Evolutionary conservation across 345 rosid species (phyloP), one percentile per base, ranked within the genome.

Genomic region (Populus tremula): DNA sequence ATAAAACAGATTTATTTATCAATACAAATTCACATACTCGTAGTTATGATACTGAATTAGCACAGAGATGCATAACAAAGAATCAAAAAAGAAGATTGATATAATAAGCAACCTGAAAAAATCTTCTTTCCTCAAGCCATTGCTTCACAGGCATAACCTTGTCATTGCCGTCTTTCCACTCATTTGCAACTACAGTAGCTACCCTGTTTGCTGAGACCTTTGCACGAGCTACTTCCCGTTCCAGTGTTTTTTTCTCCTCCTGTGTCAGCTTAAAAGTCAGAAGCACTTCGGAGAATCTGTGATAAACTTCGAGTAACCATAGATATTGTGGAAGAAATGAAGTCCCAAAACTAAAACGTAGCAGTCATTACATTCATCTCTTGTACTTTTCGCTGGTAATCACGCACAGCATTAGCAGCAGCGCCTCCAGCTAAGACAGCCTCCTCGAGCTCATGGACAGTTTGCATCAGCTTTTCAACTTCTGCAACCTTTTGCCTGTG

Each of bases 161-260:
- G 86, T 87, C 89, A 71, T 83, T 84, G 27, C 85, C 87, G 66
- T 84, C 89, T 78, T 87, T 87, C 89, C 89, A 87, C 75, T 87
- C 89, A 74, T 87, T 87, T 38, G 89, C 89, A 80, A 87, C 86
- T 35, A 87, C 89, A 69, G 89, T 84, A 35, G 89, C 89, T 38
- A 87, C 89, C 49, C 89, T 77, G 27, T 87, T 87, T 45, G 87
- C 89, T 73, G 82, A 80, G 76, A 87, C 87, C 70, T 84, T 84
- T 43, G 89, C 89, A 25, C 89, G 87, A 54, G 89, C 87, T 67
- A 84, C 86, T 80, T 87, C 89, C 75, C 89, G 78, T 76, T 87
- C 89, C 78, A 87, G 67, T 27, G 78, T 84, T 74, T 80, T 87
- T 72, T 70, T 87, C 79, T 87, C 89, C 77, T 84, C 89, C 89